These are phyloP conservation scores for Begonia fuchsioides DNA, from an alignment of 306 rosid species.

Conservation along the genomic window DNA sequence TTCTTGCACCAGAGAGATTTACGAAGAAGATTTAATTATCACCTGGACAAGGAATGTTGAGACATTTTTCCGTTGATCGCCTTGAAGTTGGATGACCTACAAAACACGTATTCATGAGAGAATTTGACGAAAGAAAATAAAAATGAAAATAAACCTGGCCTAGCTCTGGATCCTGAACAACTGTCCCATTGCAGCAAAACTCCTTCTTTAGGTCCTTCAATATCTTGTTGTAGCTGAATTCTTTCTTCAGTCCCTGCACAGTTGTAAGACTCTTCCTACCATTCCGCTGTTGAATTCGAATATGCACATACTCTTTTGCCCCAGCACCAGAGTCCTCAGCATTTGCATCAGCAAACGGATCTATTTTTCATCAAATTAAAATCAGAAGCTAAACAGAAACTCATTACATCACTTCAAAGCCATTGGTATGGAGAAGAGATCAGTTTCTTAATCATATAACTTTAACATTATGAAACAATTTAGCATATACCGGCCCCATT, in stretches of 20 bases:
- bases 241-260: slow-evolving; percentile 91
- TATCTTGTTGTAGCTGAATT: slow-evolving; percentile 77
- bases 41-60: slow-evolving; percentile 66
- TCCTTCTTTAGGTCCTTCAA: slow-evolving; percentile 87
- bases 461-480: too few relatives aligned
- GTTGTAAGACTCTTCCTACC: slow-evolving; percentile 90
- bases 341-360: slow-evolving; percentile 96
- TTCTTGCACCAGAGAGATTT: neutral
- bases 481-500: too few relatives aligned
- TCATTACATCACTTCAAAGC: too few relatives aligned
- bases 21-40: neutral
- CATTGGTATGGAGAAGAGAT: too few relatives aligned
- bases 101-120: slow-evolving; percentile 4
- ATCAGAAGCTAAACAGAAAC: too few relatives aligned
- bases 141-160: slow-evolving; percentile 44
- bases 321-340: slow-evolving; percentile 77
- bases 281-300: slow-evolving; percentile 81
- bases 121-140: neutral
- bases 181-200: slow-evolving; percentile 89
- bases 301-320: slow-evolving; percentile 82
- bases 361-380: slow-evolving; percentile 12
- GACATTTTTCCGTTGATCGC: slow-evolving; percentile 64
- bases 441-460: too few relatives aligned
- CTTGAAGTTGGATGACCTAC: slow-evolving; percentile 93
- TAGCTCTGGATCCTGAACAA: slow-evolving; percentile 83